phyloP scores from a whole-genome alignment of 805 yeast species.

The Wickerhamiella domercqiae region DNA sequence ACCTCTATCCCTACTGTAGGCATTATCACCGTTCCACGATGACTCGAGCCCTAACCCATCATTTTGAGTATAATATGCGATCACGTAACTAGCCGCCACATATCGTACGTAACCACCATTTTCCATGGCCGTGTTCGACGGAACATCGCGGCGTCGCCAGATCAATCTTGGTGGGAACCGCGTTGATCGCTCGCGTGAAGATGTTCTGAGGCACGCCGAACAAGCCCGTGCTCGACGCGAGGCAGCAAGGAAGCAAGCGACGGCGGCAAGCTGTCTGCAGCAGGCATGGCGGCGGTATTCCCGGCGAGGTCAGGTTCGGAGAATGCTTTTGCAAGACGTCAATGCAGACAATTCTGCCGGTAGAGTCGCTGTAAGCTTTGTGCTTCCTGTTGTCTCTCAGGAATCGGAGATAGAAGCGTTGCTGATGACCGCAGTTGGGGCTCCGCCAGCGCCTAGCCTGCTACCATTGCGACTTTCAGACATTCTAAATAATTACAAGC shows the following conservation, averaged over 20 bases:
- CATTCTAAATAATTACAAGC: no score
- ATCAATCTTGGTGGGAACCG: slow-evolving; percentile 47
- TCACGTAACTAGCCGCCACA: no score
- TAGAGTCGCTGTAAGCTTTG: slow-evolving; percentile 5
- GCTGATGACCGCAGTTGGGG: not conserved
- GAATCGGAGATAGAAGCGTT: not conserved
- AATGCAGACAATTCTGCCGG: not conserved
- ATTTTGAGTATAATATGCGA: no score
- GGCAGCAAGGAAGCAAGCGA: slow-evolving; percentile 32
- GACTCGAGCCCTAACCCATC: no score
- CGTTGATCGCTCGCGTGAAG: slow-evolving; percentile 26
- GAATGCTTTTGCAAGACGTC: slow-evolving; percentile 2
- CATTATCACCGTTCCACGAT: no score
- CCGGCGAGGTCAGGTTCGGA: slow-evolving; percentile 15
- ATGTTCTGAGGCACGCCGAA: slow-evolving; percentile 47
- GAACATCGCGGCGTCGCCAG: slow-evolving; percentile 42
- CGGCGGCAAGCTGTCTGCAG: slow-evolving; percentile 39
- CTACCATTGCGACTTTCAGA: no score
- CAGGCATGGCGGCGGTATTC: slow-evolving; percentile 26
- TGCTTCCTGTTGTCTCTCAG: slow-evolving; percentile 1
- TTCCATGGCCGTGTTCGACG: slow-evolving; percentile 42
- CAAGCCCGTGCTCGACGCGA: slow-evolving; percentile 55
- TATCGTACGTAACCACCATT: no score
- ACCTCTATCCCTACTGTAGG: no score
- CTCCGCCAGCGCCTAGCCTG: no score